A percentile compares a stretch with the other conserved stretches of the same genome.
phyloP scores from a whole-genome alignment of 441 rosid species.

The Flueggea neowawraea region DNA sequence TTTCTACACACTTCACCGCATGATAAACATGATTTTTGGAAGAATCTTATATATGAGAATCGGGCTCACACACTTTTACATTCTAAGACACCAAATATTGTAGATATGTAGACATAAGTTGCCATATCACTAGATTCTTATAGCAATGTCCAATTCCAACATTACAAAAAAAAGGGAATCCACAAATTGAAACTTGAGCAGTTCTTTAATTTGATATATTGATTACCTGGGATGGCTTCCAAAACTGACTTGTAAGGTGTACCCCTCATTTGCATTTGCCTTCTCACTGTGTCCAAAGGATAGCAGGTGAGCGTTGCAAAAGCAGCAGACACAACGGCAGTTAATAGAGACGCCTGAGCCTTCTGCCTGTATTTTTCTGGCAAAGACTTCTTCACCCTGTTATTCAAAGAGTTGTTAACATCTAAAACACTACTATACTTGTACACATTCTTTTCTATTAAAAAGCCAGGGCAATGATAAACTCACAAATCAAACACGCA shows the following conservation, averaged over 20 bases:
- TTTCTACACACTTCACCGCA: too few species aligned
- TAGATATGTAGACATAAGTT: too few species aligned
- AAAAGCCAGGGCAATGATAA: neutral
- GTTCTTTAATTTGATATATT: neutral
- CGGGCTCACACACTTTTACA: too few species aligned
- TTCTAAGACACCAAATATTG: too few species aligned
- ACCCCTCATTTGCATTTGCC: conserved; percentile 98
- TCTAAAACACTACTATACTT: neutral
- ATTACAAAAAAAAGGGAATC: too few species aligned
- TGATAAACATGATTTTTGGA: too few species aligned
- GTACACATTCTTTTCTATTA: neutral
- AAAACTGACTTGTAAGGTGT: conserved; percentile 81
- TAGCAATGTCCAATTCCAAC: too few species aligned
- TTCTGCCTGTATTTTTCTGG: conserved; percentile 79
- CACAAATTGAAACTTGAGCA: too few species aligned
- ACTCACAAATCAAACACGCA: conserved; percentile 97
- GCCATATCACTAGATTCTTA: too few species aligned
- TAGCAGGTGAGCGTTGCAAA: conserved; percentile 92
- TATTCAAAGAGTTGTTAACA: conserved; percentile 7
- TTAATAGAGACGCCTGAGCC: conserved; percentile 75
- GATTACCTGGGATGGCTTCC: conserved; percentile 84
- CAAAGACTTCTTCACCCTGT: conserved; percentile 89
- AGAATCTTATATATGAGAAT: too few species aligned
- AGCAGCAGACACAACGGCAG: conserved; percentile 86
- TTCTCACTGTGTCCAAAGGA: conserved; percentile 97